These are phyloP conservation scores for Exophiala bonariae DNA, from an alignment of 2,329 filamentous ascomycete species.

Conservation along the genomic window DNA sequence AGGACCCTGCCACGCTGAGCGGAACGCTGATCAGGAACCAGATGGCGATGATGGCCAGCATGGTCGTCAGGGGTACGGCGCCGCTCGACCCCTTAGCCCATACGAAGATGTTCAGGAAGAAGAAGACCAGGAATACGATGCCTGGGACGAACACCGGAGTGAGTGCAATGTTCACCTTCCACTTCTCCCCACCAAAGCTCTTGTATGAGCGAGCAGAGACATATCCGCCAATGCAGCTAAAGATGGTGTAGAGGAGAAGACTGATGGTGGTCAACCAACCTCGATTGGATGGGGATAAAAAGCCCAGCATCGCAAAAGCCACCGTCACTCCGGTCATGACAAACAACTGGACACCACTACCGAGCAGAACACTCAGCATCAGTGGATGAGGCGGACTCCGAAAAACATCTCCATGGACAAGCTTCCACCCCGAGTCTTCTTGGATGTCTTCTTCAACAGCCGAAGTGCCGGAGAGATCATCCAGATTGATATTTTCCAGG, in stretches of 20 bases:
- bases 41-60: conserved; percentile 88
- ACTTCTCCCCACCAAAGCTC: conserved; percentile 84
- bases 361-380: conserved; percentile 81
- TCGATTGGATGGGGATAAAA: conserved; percentile 92
- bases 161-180: conserved; percentile 89
- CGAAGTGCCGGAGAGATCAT: conserved; percentile 79
- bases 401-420: conserved; percentile 97
- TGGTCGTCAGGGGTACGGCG: conserved; percentile 93
- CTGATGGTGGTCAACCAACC: conserved; percentile 92
- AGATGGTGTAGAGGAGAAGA: conserved; percentile 87
- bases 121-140: conserved; percentile 84
- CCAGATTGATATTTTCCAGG: conserved; percentile 84
- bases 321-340: conserved; percentile 97
- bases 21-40: conserved; percentile 98
- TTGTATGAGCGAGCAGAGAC: conserved; percentile 91
- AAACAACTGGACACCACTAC: conserved; percentile 93
- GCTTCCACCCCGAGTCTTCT: conserved; percentile 97
- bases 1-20: conserved; percentile 84
- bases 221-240: conserved; percentile 91
- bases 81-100: conserved; percentile 92
- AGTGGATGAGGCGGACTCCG: conserved; percentile 80
- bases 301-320: conserved; percentile 86
- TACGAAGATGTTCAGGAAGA: conserved; percentile 92
- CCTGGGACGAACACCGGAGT: conserved; percentile 85
- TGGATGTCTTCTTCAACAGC: conserved; percentile 85